A percentile compares a stretch with the other conserved stretches of the same genome.
Evolutionary conservation across 2,329 filamentous ascomycete species (phyloP).

Genomic region (Calcarisporium arbuscula): DNA sequence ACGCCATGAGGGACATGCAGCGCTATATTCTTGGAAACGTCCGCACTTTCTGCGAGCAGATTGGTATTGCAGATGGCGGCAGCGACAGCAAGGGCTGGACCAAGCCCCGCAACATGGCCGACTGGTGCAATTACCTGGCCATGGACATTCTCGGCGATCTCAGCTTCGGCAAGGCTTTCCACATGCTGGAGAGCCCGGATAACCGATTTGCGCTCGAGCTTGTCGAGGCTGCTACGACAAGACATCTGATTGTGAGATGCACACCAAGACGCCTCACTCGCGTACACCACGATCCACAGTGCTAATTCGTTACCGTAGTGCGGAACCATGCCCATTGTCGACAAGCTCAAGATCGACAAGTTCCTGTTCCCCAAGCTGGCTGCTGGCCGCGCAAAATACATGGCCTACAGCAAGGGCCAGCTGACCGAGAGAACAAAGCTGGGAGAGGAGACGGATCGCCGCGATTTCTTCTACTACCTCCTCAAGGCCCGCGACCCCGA

Average conservation of each 20-base stretch:
- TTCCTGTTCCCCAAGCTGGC: conserved; percentile 62
- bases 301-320: too few species aligned
- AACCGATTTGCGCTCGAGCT: conserved; percentile 62
- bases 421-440: conserved; percentile 60
- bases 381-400: conserved; percentile 60
- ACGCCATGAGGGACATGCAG: conserved; percentile 62
- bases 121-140: conserved; percentile 56
- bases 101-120: conserved; percentile 52
- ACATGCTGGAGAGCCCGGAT: conserved; percentile 52
- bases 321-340: conserved; percentile 64
- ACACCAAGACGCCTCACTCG: too few species aligned
- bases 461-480: conserved; percentile 72
- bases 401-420: conserved; percentile 63
- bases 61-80: conserved; percentile 37
- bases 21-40: conserved; percentile 60
- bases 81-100: conserved; percentile 51
- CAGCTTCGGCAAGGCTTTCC: conserved; percentile 56
- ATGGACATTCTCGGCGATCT: conserved; percentile 58
- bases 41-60: conserved; percentile 56
- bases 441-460: conserved; percentile 59
- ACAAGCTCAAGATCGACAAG: conserved; percentile 60
- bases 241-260: conserved; percentile 57
- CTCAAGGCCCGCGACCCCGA: conserved; percentile 66
- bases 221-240: conserved; percentile 60
- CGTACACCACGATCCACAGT: too few species aligned